A percentile compares a stretch with the other conserved stretches of the same genome.
These are phyloP conservation scores for Neofusicoccum parvum DNA, from an alignment of 2,329 filamentous ascomycete genomes.

Conservation along the genomic window DNA sequence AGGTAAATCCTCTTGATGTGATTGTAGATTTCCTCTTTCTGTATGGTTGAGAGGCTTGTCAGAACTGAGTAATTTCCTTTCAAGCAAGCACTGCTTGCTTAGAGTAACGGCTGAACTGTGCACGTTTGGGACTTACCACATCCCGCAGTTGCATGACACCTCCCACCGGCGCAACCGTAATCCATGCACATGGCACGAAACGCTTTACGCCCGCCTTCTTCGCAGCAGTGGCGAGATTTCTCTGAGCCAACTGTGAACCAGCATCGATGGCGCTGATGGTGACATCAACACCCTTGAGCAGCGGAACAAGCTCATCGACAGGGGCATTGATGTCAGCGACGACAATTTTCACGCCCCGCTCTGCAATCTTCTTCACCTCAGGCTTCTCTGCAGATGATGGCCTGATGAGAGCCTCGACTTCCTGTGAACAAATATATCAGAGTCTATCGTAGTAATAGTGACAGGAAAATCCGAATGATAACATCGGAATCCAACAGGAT, in stretches of 20 bases:
- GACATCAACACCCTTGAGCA: neutral
- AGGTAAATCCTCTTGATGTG: conserved; percentile 52
- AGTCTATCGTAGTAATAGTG: neutral
- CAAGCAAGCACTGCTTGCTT: too few relatives aligned
- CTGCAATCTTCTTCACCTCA: conserved; percentile 3
- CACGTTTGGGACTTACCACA: conserved; percentile 31
- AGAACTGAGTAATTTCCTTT: neutral
- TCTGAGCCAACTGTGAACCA: neutral
- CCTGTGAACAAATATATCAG: neutral
- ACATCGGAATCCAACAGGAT: too few relatives aligned
- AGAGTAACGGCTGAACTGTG: too few relatives aligned
- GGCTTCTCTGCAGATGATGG: neutral
- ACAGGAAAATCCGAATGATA: too few relatives aligned
- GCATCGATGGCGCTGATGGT: neutral
- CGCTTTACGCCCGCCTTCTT: conserved; percentile 35
- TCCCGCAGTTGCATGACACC: conserved; percentile 48
- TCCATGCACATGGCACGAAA: conserved; percentile 35
- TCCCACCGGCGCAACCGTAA: conserved; percentile 45
- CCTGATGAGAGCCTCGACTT: neutral
- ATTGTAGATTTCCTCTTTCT: neutral
- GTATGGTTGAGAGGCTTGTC: neutral
- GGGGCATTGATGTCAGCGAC: neutral
- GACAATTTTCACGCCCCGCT: neutral
- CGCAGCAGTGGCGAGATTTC: conserved; percentile 25
- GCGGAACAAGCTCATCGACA: neutral